A percentile compares a stretch with the other conserved stretches of the same genome.
phyloP scores from a whole-genome alignment of 768 basidiomycete genomes.

The Solioccasus polychromus region DNA sequence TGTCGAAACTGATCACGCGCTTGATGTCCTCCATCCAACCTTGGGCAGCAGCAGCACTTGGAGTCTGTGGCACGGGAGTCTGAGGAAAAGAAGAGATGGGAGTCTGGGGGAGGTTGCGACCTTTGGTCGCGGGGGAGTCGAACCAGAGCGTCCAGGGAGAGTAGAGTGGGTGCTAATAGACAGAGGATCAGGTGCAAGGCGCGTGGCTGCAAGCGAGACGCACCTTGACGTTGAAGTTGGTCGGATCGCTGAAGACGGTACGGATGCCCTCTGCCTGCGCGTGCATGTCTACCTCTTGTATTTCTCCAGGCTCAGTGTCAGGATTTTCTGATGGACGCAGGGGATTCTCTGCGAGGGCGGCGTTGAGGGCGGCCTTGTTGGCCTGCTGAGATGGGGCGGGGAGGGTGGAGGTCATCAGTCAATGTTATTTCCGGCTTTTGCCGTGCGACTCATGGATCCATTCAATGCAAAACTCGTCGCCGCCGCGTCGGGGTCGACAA shows the following conservation, averaged over 20 bases:
- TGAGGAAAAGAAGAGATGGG: conserved; percentile 75
- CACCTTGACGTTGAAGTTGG: conserved; percentile 96
- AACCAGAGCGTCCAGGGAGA: conserved; percentile 98
- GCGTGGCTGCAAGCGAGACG: conserved; percentile 6
- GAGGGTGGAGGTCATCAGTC: conserved; percentile 42
- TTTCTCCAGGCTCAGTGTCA: conserved; percentile 73
- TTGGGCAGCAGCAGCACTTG: conserved; percentile 67
- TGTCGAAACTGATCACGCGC: conserved; percentile 92
- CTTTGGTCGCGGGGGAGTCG: conserved; percentile 90
- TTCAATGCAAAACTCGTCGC: conserved; percentile 79
- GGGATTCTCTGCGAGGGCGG: conserved; percentile 64
- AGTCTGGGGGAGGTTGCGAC: conserved; percentile 83
- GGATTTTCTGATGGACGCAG: conserved; percentile 31
- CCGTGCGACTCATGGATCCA: conserved; percentile 49
- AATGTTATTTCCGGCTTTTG: conserved; percentile 20
- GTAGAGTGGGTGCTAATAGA: conserved; percentile 80
- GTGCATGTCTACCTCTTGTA: conserved; percentile 84
- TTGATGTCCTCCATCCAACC: conserved; percentile 99
- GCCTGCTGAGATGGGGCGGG: conserved; percentile 70
- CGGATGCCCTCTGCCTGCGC: conserved; percentile 78
- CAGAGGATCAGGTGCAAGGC: conserved; percentile 1
- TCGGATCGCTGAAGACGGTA: conserved; percentile 92
- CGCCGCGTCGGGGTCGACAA: conserved; percentile 72
- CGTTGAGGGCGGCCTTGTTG: conserved; percentile 72
- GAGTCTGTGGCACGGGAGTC: conserved; percentile 71